Evolutionary conservation across 2,329 filamentous ascomycete genomes (phyloP), one percentile per base, ranked within the genome.

Genomic region (Nigrograna mackinnonii): DNA sequence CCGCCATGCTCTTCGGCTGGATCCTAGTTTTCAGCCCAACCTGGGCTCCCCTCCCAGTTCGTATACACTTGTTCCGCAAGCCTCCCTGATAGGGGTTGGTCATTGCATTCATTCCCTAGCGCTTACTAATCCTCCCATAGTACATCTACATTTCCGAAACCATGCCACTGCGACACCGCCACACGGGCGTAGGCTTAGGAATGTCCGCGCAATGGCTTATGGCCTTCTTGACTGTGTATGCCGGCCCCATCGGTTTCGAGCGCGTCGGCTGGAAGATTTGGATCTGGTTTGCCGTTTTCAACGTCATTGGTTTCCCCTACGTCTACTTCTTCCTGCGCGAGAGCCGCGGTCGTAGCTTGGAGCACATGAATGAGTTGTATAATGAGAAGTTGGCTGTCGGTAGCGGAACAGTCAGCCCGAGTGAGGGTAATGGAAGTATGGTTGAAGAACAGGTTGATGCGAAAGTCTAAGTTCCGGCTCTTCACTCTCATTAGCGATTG

Each of bases 221-320:
- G 47, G 60, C 64, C 2, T 68, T 67, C 43, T 33, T 68, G 16
- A 68, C 65, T 14, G 65, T 67, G 4, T 68, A 59, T 38, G 65
- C 62, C 4, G 64, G 64, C 2, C 64, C 64, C 3, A 67, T 66
- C 30, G 65, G 54, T 7, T 55, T 66, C 22, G 50, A 50, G 6
- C 49, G 54, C 33, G 51, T 63, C 7, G 65, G 64, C 7, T 68
- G 64, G 64, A 64, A 66, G 46, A 60, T 59, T 24, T 64, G 58
- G 56, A 50, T 64, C 43, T 60, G 58, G 57, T 66, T 68, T 35
- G 39, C 57, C 26, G 57, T 63, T 16, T 64, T 64, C 42, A 66
- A 64, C 39, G 42, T 59, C 22, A 47, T 64, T 24, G 60, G 61
- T 5, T 55, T 68, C 18, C 65, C 66, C 7, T 61, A 55, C 31